Conservation (phyloP, 2,329 filamentous ascomycete species). For the Microsporum audouinii region DNA sequence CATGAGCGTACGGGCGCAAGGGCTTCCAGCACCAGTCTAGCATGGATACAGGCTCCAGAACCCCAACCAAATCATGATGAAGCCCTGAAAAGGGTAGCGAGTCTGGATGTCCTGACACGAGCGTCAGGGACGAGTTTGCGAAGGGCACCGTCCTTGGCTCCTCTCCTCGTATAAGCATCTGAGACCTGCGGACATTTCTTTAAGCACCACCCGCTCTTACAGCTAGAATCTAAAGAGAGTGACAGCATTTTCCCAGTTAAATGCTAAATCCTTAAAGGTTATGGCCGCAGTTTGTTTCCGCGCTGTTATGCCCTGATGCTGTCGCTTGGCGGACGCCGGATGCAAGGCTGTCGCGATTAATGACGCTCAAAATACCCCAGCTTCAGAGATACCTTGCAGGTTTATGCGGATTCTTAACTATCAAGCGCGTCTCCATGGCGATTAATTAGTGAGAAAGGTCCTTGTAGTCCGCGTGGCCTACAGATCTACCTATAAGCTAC, state of each 20-base stretch:
- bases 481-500: not conserved
- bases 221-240: not conserved
- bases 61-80: not conserved
- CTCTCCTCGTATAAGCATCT: not conserved
- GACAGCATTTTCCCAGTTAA: not conserved
- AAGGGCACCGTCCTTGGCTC: not conserved
- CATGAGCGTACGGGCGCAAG: not conserved
- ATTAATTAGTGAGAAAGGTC: not conserved
- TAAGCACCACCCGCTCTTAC: not conserved
- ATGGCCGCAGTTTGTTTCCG: not conserved
- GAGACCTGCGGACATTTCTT: not conserved
- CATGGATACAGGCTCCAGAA: not conserved
- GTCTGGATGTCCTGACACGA: not conserved
- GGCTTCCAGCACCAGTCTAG: not conserved
- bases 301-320: not conserved
- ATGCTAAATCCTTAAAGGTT: not conserved
- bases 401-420: slow-evolving; percentile 1
- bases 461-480: not conserved
- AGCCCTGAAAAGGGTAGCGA: not conserved
- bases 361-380: not conserved
- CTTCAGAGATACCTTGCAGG: not conserved
- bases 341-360: not conserved
- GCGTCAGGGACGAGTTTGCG: not conserved
- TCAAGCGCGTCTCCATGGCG: not conserved
- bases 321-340: not conserved